phyloP scores from a whole-genome alignment of 169 alveolate species.

The Plasmodium billcollinsi region DNA sequence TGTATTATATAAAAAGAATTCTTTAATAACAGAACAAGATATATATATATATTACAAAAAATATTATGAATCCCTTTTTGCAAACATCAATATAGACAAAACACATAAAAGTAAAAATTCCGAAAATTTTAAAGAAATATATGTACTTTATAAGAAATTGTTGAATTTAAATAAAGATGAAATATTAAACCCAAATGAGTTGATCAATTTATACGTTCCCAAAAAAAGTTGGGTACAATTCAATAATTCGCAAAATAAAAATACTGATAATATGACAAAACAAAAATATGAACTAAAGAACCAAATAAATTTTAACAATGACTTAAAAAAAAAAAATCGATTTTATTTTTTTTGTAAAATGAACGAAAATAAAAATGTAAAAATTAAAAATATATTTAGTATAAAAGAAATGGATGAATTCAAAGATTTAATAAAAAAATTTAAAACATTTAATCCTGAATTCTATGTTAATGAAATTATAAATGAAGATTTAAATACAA shows the following conservation, averaged over 20 bases:
- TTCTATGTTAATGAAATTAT: slow-evolving; percentile 58
- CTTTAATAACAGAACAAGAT: neutral
- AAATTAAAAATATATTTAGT: slow-evolving; percentile 24
- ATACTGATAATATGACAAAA: slow-evolving; percentile 2
- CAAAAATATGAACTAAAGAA: slow-evolving; percentile 40
- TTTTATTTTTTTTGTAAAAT: slow-evolving; percentile 67
- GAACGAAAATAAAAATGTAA: slow-evolving; percentile 26
- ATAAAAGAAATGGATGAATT: slow-evolving; percentile 54
- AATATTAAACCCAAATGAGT: slow-evolving; percentile 18
- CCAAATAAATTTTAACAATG: slow-evolving; percentile 65
- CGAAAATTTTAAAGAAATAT: slow-evolving; percentile 23
- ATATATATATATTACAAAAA: neutral
- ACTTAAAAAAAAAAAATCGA: slow-evolving; percentile 65
- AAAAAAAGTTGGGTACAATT: slow-evolving; percentile 55
- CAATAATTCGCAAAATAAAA: neutral
- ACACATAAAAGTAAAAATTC: neutral
- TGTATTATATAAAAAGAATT: neutral
- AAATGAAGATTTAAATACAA: slow-evolving; percentile 45
- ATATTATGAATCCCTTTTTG: slow-evolving; percentile 21
- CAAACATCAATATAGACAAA: neutral
- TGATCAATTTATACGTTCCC: slow-evolving; percentile 58
- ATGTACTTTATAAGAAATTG: slow-evolving; percentile 31
- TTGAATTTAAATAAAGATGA: slow-evolving; percentile 8
- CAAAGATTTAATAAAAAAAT: slow-evolving; percentile 16
- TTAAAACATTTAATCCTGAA: slow-evolving; percentile 34